phyloP scores from a whole-genome alignment of 2,329 filamentous ascomycete species.

The Alternaria longipes region DNA sequence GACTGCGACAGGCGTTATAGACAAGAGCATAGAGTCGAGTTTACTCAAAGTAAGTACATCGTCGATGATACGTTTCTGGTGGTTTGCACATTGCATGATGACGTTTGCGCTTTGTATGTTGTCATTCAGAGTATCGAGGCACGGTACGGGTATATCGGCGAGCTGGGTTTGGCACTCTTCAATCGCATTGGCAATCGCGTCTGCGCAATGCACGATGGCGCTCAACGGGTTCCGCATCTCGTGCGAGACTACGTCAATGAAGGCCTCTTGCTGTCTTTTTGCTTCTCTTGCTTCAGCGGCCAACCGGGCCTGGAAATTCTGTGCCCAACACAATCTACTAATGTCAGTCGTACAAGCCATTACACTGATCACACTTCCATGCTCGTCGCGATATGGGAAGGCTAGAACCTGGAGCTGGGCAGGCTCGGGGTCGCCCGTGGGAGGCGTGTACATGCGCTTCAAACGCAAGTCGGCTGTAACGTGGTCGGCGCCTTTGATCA shows the following conservation, averaged over 20 bases:
- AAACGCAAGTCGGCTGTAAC: conserved; percentile 40
- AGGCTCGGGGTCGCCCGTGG: conserved; percentile 42
- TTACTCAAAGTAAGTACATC: conserved; percentile 58
- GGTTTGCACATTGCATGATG: conserved; percentile 57
- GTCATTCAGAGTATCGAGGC: conserved; percentile 39
- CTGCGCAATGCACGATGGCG: conserved; percentile 57
- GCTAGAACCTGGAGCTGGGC: conserved; percentile 46
- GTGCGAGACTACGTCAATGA: conserved; percentile 53
- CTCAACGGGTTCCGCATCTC: conserved; percentile 58
- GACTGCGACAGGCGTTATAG: conserved; percentile 54
- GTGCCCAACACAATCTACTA: conserved; percentile 50
- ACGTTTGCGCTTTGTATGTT: conserved; percentile 52
- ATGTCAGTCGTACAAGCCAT: conserved; percentile 54
- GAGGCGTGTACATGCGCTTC: conserved; percentile 44
- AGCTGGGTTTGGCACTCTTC: conserved; percentile 39
- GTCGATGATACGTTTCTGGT: conserved; percentile 60
- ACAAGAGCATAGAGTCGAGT: conserved; percentile 56
- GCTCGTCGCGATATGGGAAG: conserved; percentile 46
- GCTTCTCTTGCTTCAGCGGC: conserved; percentile 51
- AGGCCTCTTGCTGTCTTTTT: conserved; percentile 52
- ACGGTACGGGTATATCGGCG: conserved; percentile 33
- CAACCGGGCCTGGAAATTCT: conserved; percentile 49
- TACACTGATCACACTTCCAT: conserved; percentile 42
- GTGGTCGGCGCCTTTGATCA: conserved; percentile 38
- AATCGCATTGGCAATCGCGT: conserved; percentile 52